Conservation (phyloP, 495 filamentous ascomycete species). For the Usnea hakonensis region DNA sequence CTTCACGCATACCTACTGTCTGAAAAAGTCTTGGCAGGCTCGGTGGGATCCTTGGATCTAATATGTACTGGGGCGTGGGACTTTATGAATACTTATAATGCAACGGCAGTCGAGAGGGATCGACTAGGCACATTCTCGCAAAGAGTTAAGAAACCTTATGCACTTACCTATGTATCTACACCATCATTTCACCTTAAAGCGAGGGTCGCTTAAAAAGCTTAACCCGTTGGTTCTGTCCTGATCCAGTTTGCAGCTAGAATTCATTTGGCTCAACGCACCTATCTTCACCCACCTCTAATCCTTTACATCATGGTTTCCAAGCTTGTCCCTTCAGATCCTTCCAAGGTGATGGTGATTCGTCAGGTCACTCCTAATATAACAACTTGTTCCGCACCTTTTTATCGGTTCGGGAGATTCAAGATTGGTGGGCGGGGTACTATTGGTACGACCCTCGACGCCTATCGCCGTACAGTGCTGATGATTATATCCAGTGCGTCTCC, state of each 20-base stretch:
- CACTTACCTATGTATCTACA: background rate
- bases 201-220: no score
- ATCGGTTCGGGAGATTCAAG: slow-evolving; percentile 69
- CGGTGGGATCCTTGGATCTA: no score
- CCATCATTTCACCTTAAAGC: background rate
- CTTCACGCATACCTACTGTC: no score
- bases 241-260: background rate
- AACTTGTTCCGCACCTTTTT: slow-evolving; percentile 78
- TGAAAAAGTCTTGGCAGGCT: no score
- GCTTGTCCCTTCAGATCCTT: slow-evolving; percentile 57
- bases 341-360: slow-evolving; percentile 80
- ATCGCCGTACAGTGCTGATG: slow-evolving; percentile 6
- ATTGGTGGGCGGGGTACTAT: slow-evolving; percentile 83
- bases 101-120: no score
- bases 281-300: no score
- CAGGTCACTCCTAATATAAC: slow-evolving; percentile 69
- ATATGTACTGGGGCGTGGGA: no score
- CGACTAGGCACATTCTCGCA: no score
- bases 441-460: slow-evolving; percentile 38
- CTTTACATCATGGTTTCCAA: slow-evolving; percentile 33
- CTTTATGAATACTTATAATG: no score
- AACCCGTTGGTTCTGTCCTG: no score
- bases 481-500: slow-evolving; percentile 51
- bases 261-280: background rate
- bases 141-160: no score